Base-by-base conservation (phyloP, 768 basidiomycete species). In the Calocybe cyanea region DNA sequence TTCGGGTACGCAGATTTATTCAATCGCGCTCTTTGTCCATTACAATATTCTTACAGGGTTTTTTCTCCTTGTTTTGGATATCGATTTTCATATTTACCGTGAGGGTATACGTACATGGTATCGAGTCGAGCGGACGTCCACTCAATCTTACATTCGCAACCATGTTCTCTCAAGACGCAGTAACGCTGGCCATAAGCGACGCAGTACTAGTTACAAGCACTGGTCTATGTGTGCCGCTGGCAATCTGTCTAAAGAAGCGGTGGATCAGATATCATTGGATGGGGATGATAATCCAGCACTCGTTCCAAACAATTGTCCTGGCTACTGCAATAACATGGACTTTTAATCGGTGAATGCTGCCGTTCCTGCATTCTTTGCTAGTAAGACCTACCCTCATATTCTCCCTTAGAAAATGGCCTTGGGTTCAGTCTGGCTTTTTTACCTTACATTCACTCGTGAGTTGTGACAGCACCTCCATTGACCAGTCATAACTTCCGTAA, bases 51-150 rank as follows among this genome's bases (percentile, higher is more conserved):
- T 30, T 37, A 11, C 55, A 88, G 85, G 95, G 95, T 1, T 98
- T 98, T 71, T 97, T 92, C 65, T 81, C 87, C 3, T 76, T 98
- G 40, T 98, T 98, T 69, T 98, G 96, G 83, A 81, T 89, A 45
- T 85, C 85, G 17, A 79, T 94, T 53, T 92, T 89, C 56, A 76
- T 95, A 40, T 83, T 92, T 59, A 78, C 84, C 9, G 61, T 92
- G 32, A 76, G 84, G 54, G 88, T 87, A 3, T 91, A 89, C 64
- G 70, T 91, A 42, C 76, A 74, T 41, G 83, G 83, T 60, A 81
- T 87, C 52, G 85, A 92, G 60, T 72, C 75, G n/a, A 83, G 72
- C 39, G 93, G 93, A 15, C 80, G 81, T 31, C 78, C 89, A 0
- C 75, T 95, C 40, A 85, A 85, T 36, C 72, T 91, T 46, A 75